These are phyloP conservation scores for Haplosporangium sp. DNA, from an alignment of 371 early-diverging fungal genomes.

Conservation along the genomic window DNA sequence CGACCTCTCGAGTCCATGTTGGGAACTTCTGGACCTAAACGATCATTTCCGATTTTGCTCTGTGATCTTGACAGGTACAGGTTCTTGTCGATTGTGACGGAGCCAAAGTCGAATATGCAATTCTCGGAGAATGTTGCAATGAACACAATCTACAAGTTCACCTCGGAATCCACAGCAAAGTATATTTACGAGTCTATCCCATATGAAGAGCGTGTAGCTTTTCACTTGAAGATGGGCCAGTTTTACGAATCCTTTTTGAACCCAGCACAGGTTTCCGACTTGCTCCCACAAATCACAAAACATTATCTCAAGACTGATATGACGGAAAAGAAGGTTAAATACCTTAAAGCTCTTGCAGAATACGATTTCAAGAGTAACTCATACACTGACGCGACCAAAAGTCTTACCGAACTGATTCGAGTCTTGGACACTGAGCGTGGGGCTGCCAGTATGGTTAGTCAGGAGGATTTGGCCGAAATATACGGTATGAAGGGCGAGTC, in stretches of 20 bases:
- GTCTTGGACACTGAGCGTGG: conserved; percentile 63
- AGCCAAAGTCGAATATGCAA: conserved; percentile 40
- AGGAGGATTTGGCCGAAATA: conserved; percentile 64
- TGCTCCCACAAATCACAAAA: conserved; percentile 63
- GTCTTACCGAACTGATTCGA: conserved; percentile 60
- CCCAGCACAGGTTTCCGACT: conserved; percentile 31
- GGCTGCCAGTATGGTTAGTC: conserved; percentile 58
- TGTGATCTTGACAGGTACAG: conserved; percentile 62
- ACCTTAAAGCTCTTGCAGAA: conserved; percentile 64
- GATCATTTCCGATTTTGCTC: conserved; percentile 46
- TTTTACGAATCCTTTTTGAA: conserved; percentile 65
- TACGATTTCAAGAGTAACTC: conserved; percentile 66
- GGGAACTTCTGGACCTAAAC: conserved; percentile 44
- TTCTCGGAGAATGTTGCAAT: conserved; percentile 40
- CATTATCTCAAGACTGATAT: conserved; percentile 69
- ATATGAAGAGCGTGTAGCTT: conserved; percentile 64
- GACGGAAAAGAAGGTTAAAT: conserved; percentile 65
- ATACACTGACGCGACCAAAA: conserved; percentile 62
- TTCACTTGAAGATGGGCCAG: conserved; percentile 63
- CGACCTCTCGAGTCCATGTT: conserved; percentile 54
- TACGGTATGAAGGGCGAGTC: conserved; percentile 68
- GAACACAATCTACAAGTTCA: conserved; percentile 58
- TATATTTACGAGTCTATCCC: conserved; percentile 71
- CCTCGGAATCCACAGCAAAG: conserved; percentile 64
- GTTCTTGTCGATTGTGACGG: conserved; percentile 57